Evolutionary conservation across 768 basidiomycete genomes (phyloP).

Genomic region (Kwoniella shandongensis): DNA sequence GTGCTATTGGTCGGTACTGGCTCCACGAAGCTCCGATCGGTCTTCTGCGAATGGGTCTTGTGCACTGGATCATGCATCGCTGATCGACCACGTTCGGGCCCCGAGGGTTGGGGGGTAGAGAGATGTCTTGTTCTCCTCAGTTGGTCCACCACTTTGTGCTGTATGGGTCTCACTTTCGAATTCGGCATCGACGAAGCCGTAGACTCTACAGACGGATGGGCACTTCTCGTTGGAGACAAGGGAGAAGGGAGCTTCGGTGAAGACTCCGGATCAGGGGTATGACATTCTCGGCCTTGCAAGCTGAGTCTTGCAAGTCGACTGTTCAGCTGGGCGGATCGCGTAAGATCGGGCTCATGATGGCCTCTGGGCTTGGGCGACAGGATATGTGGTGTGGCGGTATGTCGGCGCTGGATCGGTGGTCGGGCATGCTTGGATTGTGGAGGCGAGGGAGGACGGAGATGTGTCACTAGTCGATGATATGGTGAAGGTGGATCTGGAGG

Average conservation of each 20-base stretch:
- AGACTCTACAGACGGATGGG: too few species aligned
- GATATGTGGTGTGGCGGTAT: background rate
- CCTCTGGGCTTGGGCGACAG: background rate
- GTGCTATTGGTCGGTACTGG: too few species aligned
- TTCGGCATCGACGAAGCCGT: background rate
- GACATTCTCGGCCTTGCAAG: constrained; percentile 1
- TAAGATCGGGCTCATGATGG: constrained; percentile 3
- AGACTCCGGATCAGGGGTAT: constrained; percentile 9
- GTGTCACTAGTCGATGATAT: background rate
- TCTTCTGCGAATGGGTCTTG: too few species aligned
- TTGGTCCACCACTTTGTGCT: background rate
- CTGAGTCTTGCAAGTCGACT: constrained; percentile 17
- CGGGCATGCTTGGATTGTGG: background rate
- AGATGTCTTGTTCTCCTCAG: constrained; percentile 1
- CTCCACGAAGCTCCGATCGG: too few species aligned
- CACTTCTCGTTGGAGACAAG: background rate
- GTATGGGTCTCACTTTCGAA: background rate
- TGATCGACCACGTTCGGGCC: too few species aligned
- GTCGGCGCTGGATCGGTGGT: constrained; percentile 7
- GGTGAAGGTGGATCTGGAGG: constrained; percentile 5
- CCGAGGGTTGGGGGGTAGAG: constrained; percentile 9
- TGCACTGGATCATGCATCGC: too few species aligned
- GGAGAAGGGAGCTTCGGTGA: too few species aligned
- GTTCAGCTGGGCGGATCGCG: constrained; percentile 15
- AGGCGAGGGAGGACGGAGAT: background rate